Evolutionary conservation across 23 red algal genomes (phyloP).

Genomic region (Gracilaria domingensis): DNA sequence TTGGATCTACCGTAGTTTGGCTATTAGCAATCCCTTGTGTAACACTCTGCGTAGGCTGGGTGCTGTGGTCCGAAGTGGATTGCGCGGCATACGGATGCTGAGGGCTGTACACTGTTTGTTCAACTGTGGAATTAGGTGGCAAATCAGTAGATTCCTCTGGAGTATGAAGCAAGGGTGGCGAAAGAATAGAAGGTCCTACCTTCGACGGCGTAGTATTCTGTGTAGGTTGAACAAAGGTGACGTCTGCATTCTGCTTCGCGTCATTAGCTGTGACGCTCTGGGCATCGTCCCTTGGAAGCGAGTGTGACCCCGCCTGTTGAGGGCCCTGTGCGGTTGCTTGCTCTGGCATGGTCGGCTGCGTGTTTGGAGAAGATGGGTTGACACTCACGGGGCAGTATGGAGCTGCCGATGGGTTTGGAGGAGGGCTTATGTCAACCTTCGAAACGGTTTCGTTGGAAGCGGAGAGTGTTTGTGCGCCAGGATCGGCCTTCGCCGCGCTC

Average conservation of each 20-base stretch:
- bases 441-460: conserved; percentile 9
- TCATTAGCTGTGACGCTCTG: not conserved
- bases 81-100: conserved; percentile 4
- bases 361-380: conserved; percentile 17
- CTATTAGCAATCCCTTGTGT: conserved; percentile 18
- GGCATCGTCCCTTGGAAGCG: not conserved
- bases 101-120: conserved; percentile 1
- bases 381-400: not conserved
- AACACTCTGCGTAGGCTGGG: not conserved
- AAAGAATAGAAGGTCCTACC: conserved; percentile 6
- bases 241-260: not conserved
- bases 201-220: conserved; percentile 23
- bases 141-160: conserved; percentile 12
- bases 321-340: not conserved
- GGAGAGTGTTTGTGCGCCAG: not conserved
- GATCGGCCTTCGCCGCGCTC: not conserved
- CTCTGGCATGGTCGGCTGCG: conserved; percentile 3
- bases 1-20: conserved; percentile 8
- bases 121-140: conserved; percentile 6
- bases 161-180: not conserved
- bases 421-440: conserved; percentile 29
- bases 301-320: not conserved
- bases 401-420: not conserved
- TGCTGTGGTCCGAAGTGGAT: not conserved
- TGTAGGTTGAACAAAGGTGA: not conserved